phyloP scores from a whole-genome alignment of 129 eudicot genomes.

The Dittrichia graveolens region DNA sequence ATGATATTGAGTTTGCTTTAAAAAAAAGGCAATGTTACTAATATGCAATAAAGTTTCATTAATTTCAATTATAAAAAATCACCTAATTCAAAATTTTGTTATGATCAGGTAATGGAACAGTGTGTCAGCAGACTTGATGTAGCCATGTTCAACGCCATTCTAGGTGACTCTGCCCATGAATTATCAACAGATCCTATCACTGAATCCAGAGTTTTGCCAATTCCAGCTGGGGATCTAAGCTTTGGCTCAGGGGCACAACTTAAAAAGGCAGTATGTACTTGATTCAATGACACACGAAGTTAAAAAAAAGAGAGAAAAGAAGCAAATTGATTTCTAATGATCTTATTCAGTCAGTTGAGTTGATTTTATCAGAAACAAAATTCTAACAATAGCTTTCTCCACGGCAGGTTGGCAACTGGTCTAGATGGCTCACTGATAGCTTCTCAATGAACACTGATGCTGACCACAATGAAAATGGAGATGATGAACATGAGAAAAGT shows the following conservation, averaged over 20 bases:
- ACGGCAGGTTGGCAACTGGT: constrained; percentile 85
- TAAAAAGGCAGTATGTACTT: constrained; percentile 67
- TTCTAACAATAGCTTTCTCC: not conserved
- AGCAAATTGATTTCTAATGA: constrained; percentile 7
- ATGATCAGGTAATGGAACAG: constrained; percentile 77
- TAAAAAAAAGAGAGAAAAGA: not conserved
- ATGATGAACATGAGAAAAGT: constrained; percentile 25
- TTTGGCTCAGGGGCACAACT: constrained; percentile 96
- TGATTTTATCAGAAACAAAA: not conserved
- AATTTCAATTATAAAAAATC: not conserved
- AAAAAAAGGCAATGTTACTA: not conserved
- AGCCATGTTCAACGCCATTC: constrained; percentile 88
- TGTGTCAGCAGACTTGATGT: constrained; percentile 85
- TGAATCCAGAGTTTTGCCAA: constrained; percentile 74
- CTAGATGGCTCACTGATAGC: constrained; percentile 65
- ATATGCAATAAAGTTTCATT: constrained; percentile 2
- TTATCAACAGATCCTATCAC: constrained; percentile 68
- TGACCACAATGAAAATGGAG: not conserved
- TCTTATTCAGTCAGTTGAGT: not conserved
- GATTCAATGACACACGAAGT: not conserved
- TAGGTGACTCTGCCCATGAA: constrained; percentile 65
- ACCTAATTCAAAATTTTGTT: not conserved
- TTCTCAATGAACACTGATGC: constrained; percentile 44
- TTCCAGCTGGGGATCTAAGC: constrained; percentile 88
- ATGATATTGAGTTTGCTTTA: not conserved